phyloP scores from a whole-genome alignment of 257 asterid genomes.

The Ocimum tenuiflorum region DNA sequence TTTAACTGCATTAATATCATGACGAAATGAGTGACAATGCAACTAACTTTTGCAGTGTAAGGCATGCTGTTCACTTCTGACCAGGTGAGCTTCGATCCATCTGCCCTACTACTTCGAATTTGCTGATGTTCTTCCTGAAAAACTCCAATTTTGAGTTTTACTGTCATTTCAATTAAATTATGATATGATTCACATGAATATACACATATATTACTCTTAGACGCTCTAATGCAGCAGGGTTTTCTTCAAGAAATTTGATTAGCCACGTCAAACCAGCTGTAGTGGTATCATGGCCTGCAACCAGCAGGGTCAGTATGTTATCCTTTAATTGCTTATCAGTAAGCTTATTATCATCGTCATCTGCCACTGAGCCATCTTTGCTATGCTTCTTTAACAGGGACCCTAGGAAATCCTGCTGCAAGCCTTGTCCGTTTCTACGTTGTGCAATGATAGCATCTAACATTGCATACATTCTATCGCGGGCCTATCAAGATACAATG shows the following conservation, averaged over 20 bases:
- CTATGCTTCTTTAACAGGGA: conserved; percentile 56
- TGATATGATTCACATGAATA: neutral
- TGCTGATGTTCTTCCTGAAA: conserved; percentile 69
- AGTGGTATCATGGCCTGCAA: conserved; percentile 90
- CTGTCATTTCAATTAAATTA: neutral
- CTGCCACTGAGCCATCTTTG: conserved; percentile 40
- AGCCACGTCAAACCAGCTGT: conserved; percentile 86
- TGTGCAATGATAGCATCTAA: conserved; percentile 53
- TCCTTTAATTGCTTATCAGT: conserved; percentile 74
- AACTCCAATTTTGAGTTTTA: conserved; percentile 2
- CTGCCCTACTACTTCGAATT: conserved; percentile 40
- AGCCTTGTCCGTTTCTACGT: conserved; percentile 47
- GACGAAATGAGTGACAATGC: neutral
- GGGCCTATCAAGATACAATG: conserved; percentile 42
- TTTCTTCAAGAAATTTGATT: conserved; percentile 65
- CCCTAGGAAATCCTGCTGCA: conserved; percentile 62
- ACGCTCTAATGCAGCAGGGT: conserved; percentile 53
- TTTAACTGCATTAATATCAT: neutral
- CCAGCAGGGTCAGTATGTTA: conserved; percentile 64
- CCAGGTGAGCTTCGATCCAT: conserved; percentile 61
- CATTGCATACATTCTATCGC: conserved; percentile 74
- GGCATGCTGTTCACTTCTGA: conserved; percentile 74
- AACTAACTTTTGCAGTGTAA: conserved; percentile 57
- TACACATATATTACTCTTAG: conserved; percentile 44
- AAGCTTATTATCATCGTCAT: conserved; percentile 66